Percentiles rank a stretch among this genome's conserved stretches.
These are phyloP conservation scores for Trichoderma sp. DNA, from an alignment of 2,329 filamentous ascomycete genomes.

Conservation along the genomic window DNA sequence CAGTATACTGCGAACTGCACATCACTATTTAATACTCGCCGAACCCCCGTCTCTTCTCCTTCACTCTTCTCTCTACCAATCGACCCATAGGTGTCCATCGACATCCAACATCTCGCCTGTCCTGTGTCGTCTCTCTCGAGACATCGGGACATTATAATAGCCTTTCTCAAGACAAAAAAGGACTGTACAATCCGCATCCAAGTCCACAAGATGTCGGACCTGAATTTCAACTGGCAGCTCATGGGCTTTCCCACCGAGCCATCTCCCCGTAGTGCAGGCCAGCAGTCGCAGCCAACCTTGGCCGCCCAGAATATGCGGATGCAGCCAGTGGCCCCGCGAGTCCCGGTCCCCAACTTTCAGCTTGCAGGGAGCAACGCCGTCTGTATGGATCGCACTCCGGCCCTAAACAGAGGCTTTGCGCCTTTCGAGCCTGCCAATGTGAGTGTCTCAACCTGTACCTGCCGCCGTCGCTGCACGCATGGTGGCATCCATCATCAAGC, in stretches of 20 bases:
- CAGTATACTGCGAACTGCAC: background rate
- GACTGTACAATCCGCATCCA: background rate
- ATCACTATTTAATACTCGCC: background rate
- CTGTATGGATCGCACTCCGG: background rate
- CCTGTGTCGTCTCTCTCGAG: background rate
- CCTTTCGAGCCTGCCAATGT: background rate
- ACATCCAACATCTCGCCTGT: background rate
- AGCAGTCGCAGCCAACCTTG: background rate
- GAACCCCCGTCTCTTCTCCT: background rate
- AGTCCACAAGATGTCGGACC: background rate
- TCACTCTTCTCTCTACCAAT: background rate
- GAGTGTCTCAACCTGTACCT: background rate
- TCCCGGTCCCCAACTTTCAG: background rate
- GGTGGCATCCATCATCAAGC: background rate
- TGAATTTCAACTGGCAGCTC: background rate
- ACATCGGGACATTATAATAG: too few relatives aligned
- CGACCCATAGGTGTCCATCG: background rate
- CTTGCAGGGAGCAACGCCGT: background rate
- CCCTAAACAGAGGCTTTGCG: background rate
- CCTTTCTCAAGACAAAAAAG: background rate
- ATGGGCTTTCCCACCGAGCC: background rate
- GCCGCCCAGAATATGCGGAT: background rate
- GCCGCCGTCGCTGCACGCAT: background rate
- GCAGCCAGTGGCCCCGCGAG: background rate
- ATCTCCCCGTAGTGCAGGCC: background rate